Percentiles rank a stretch among this genome's conserved stretches.
phyloP scores from a whole-genome alignment of 2,329 filamentous ascomycete genomes.

The Metarhizium rileyi region DNA sequence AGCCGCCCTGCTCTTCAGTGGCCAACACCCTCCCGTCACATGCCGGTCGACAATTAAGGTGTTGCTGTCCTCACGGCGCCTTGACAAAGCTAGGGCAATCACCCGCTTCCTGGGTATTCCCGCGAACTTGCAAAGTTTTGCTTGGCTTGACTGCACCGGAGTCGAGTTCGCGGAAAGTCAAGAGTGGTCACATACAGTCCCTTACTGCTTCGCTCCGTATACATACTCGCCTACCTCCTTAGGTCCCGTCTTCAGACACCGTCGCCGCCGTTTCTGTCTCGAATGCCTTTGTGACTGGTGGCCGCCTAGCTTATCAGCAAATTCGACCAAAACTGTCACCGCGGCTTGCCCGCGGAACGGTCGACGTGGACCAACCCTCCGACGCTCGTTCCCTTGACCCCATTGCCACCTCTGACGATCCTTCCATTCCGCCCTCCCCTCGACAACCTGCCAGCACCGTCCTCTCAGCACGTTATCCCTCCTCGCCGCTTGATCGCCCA shows the following conservation, averaged over 20 bases:
- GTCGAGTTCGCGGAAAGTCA: not conserved
- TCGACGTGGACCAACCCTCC: constrained; percentile 31
- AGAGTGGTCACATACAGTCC: too few species aligned
- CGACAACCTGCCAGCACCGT: constrained; percentile 37
- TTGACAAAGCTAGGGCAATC: not conserved
- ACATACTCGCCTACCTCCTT: not conserved
- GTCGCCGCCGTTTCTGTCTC: constrained; percentile 1
- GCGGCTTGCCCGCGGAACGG: constrained; percentile 31
- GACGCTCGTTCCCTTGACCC: constrained; percentile 21
- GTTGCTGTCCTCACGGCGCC: not conserved
- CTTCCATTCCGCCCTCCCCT: constrained; percentile 46
- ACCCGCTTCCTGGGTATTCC: not conserved
- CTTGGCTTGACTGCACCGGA: not conserved
- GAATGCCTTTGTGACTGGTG: constrained; percentile 8
- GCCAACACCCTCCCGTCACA: not conserved
- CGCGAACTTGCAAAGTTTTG: not conserved
- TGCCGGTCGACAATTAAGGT: not conserved
- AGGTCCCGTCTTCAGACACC: not conserved
- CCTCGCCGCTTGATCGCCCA: constrained; percentile 14
- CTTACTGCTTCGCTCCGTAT: too few species aligned
- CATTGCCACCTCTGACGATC: constrained; percentile 49
- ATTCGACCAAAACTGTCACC: constrained; percentile 14
- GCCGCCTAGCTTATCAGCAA: constrained; percentile 1
- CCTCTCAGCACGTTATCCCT: constrained; percentile 29
- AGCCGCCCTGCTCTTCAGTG: not conserved